Conservation (phyloP, 2,329 filamentous ascomycete genomes). For the Stagonosporopsis cucurbitacearum region DNA sequence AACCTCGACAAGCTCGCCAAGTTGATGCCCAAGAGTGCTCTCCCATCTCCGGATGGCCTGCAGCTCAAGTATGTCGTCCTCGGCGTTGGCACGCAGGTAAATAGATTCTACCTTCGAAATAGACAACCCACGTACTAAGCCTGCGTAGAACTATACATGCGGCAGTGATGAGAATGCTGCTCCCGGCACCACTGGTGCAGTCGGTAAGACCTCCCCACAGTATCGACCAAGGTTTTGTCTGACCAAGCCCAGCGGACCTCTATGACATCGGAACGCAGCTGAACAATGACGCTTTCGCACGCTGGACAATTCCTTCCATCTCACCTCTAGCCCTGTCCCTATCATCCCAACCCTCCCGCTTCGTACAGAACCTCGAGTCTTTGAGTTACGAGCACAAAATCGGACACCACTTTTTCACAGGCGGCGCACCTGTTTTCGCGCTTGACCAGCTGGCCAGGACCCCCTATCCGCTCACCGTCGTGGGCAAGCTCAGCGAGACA, state of each 20-base stretch:
- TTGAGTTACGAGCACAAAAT: constrained; percentile 52
- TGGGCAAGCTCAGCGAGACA: constrained; percentile 58
- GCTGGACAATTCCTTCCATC: constrained; percentile 43
- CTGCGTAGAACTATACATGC: constrained; percentile 60
- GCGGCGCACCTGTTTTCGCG: constrained; percentile 64
- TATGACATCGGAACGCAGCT: constrained; percentile 46
- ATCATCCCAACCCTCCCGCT: constrained; percentile 22
- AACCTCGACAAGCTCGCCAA: constrained; percentile 35
- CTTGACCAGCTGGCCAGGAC: constrained; percentile 53
- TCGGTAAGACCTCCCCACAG: constrained; percentile 29
- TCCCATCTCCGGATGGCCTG: constrained; percentile 37
- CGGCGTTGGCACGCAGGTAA: constrained; percentile 52
- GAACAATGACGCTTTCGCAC: constrained; percentile 36
- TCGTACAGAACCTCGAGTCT: constrained; percentile 36
- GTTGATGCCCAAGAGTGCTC: constrained; percentile 38
- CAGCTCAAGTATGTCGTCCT: constrained; percentile 56
- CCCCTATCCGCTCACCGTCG: constrained; percentile 51
- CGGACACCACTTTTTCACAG: constrained; percentile 72
- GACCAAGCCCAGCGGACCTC: constrained; percentile 38
- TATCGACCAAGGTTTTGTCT: not conserved
- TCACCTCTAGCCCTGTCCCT: constrained; percentile 44
- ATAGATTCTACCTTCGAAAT: not conserved
- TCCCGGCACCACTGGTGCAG: constrained; percentile 43
- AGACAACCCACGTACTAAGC: not conserved
- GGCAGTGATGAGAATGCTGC: constrained; percentile 30